phyloP scores from a whole-genome alignment of 2,329 filamentous ascomycete genomes.

The Amylocarpus encephaloides region DNA sequence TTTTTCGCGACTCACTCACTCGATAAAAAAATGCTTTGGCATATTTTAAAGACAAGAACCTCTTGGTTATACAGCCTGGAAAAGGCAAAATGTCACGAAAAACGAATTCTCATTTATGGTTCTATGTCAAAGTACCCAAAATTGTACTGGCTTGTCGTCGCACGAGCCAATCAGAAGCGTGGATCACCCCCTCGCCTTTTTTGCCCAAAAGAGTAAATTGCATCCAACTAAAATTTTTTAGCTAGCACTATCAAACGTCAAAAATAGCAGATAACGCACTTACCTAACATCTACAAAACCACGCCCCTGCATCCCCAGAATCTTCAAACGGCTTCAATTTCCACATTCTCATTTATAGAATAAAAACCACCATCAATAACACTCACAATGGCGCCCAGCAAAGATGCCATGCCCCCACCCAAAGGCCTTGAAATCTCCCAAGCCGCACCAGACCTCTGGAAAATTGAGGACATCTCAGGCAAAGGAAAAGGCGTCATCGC shows the following conservation, averaged over 20 bases:
- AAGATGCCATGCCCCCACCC: neutral
- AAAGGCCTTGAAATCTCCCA: neutral
- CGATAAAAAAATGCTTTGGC: too few relatives aligned
- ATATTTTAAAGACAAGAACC: too few relatives aligned
- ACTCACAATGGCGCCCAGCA: slow-evolving; percentile 10
- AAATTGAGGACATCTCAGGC: slow-evolving; percentile 19
- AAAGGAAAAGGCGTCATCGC: slow-evolving; percentile 28
- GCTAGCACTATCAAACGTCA: neutral
- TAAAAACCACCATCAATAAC: neutral
- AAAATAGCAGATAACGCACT: neutral
- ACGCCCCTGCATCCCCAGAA: neutral
- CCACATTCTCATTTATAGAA: neutral
- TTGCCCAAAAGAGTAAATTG: slow-evolving; percentile 21
- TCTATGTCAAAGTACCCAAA: too few relatives aligned
- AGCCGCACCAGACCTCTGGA: slow-evolving; percentile 13
- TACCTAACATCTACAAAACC: neutral
- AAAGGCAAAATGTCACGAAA: too few relatives aligned
- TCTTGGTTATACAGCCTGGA: too few relatives aligned
- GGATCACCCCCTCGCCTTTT: slow-evolving; percentile 19
- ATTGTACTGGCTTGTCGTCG: too few relatives aligned
- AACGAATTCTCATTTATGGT: too few relatives aligned
- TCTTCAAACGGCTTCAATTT: neutral
- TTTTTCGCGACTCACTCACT: too few relatives aligned
- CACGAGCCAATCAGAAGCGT: too few relatives aligned
- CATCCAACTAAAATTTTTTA: neutral